Base-by-base conservation (phyloP, 169 alveolate species). In the Plasmodium yoelii region DNA sequence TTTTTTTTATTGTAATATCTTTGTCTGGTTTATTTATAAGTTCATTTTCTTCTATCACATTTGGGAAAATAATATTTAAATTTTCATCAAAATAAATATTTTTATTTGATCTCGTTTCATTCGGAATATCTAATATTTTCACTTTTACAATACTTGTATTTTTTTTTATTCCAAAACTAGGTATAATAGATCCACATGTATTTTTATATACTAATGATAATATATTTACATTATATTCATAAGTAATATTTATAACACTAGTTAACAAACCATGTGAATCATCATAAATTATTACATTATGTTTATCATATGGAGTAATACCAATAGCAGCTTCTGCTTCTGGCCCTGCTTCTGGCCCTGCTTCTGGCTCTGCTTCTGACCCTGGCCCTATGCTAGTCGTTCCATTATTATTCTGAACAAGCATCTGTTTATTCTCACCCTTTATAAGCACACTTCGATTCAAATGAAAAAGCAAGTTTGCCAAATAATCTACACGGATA, bases 381-480 rank as follows among this genome's bases (percentile, higher is more conserved):
- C 60, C 24, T 2, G 10, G n/a, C n/a, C n/a, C n/a, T n/a, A n/a
- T n/a, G n/a, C n/a, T n/a, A n/a, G n/a, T n/a, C 24, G 2, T 13
- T n/a, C 18, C 64, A 24, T 28, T 39, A 34, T 34, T 46, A 24
- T 28, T 39, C 2, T 34, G 42, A 34, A 3, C 7, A 5, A 34
- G 42, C 42, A 34, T 34, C 6, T 34, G 42, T 0, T 65, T 39
- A 1, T 51, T 7, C 19, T 10, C 44, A 10, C 9, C 10, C 65
- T 39, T 15, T 2, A 53, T 1, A 39, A 34, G 47, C 10, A 56
- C 9, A 28, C 56, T 70, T 15, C 74, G 15, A 67, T 64, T 67
- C 22, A 80, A 51, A 13, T 80, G 90, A 49, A 80, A 80, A 47
- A 80, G 67, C 6, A 80, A n/a, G 26, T 80, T 67, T 22, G 90